phyloP scores from a whole-genome alignment of 2,329 filamentous ascomycete species.

The Paracorniculantispora psalliotae region DNA sequence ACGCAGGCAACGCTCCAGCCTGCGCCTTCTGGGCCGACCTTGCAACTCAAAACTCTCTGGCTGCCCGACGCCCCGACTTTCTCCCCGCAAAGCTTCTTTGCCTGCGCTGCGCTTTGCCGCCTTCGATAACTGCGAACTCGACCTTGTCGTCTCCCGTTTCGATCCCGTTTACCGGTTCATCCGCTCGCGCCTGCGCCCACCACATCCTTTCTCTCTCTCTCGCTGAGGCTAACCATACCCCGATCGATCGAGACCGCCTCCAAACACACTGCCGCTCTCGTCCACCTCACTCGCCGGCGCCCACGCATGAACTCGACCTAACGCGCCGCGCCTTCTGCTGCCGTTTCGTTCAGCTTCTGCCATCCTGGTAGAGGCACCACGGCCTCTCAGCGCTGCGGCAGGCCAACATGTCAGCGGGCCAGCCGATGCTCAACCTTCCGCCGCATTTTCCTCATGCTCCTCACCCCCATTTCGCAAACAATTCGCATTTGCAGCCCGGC shows the following conservation, averaged over 20 bases:
- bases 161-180: background rate
- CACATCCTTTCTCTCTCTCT: background rate
- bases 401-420: conserved; percentile 28
- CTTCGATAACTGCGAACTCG: background rate
- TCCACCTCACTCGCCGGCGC: background rate
- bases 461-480: conserved; percentile 19
- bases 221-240: background rate
- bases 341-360: background rate
- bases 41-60: background rate
- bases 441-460: conserved; percentile 25
- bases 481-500: background rate
- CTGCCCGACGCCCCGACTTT: background rate
- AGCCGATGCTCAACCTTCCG: conserved; percentile 24
- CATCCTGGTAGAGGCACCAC: conserved; percentile 7
- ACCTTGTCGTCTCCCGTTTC: background rate
- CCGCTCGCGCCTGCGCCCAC: background rate
- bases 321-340: background rate
- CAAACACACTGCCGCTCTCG: background rate
- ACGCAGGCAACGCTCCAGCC: background rate
- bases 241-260: background rate
- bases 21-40: background rate
- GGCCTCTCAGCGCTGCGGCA: conserved; percentile 9
- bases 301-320: background rate
- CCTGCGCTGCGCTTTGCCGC: background rate
- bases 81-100: background rate